A percentile compares a stretch with the other conserved stretches of the same genome.
Evolutionary conservation across 2,329 filamentous ascomycete genomes (phyloP).

Genomic region (Aspergillus alliaceus): DNA sequence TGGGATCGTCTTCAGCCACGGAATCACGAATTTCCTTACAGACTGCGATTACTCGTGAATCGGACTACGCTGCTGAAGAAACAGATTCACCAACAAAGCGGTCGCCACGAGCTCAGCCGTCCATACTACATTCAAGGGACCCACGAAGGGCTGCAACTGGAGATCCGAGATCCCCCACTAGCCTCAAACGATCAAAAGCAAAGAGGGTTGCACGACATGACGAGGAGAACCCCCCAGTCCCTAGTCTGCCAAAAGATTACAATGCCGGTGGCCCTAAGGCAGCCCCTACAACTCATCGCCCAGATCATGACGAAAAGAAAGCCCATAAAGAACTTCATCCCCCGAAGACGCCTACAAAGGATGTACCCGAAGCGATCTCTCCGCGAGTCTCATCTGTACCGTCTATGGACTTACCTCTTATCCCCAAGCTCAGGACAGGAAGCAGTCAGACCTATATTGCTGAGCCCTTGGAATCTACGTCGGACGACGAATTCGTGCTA

Average conservation of each 20-base stretch:
- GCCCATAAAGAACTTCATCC: constrained; percentile 19
- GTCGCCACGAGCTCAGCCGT: constrained; percentile 24
- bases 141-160: constrained; percentile 21
- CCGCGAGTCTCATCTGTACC: constrained; percentile 48
- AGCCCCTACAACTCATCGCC: constrained; percentile 10
- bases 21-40: constrained; percentile 29
- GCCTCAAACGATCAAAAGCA: constrained; percentile 42
- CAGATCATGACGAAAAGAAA: constrained; percentile 12
- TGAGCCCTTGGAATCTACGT: constrained; percentile 19
- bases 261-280: constrained; percentile 20
- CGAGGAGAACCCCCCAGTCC: constrained; percentile 29
- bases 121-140: constrained; percentile 34
- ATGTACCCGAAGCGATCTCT: constrained; percentile 29
- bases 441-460: constrained; percentile 37
- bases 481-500: constrained; percentile 27
- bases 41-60: constrained; percentile 34
- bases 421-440: constrained; percentile 43
- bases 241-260: constrained; percentile 24
- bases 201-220: constrained; percentile 42
- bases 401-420: constrained; percentile 46
- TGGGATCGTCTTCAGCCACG: constrained; percentile 26
- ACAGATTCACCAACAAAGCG: constrained; percentile 25
- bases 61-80: constrained; percentile 29
- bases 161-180: constrained; percentile 33
- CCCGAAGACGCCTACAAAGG: constrained; percentile 27